Percentiles rank a stretch among this genome's conserved stretches.
Conservation (phyloP, 768 basidiomycete genomes). For the Lactifluus volemus region DNA sequence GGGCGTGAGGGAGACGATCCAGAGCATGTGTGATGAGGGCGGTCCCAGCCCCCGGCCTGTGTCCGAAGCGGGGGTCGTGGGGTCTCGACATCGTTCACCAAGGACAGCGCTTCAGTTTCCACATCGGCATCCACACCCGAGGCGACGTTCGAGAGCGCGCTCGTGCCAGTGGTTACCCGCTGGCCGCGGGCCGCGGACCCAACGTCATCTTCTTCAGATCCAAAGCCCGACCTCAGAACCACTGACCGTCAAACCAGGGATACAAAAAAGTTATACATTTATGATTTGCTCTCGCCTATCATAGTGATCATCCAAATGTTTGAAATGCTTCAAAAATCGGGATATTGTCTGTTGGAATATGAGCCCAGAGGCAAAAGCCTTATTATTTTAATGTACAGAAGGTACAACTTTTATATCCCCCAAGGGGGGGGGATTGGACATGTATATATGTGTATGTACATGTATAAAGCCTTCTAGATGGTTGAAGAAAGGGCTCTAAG, state of each 20-base stretch:
- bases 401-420: no score
- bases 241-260: neutral
- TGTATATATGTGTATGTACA: no score
- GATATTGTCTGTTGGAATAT: no score
- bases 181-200: slow-evolving; percentile 6
- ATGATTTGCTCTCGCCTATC: slow-evolving; percentile 87
- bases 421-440: no score
- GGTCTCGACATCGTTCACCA: slow-evolving; percentile 25
- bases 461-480: no score
- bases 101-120: slow-evolving; percentile 27
- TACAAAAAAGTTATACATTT: slow-evolving; percentile 44
- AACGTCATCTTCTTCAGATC: slow-evolving; percentile 20
- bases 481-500: no score
- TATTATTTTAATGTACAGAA: no score
- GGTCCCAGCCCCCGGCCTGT: slow-evolving; percentile 22
- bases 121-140: slow-evolving; percentile 27
- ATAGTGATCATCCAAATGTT: slow-evolving; percentile 71
- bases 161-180: neutral
- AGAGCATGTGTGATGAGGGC: slow-evolving; percentile 26
- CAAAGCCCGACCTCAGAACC: slow-evolving; percentile 6
- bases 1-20: slow-evolving; percentile 50
- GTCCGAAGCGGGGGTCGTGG: slow-evolving; percentile 22
- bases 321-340: slow-evolving; percentile 51
- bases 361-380: no score
- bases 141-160: slow-evolving; percentile 23